Conservation (phyloP, 2,329 filamentous ascomycete genomes). For the Polytolypa hystricis region DNA sequence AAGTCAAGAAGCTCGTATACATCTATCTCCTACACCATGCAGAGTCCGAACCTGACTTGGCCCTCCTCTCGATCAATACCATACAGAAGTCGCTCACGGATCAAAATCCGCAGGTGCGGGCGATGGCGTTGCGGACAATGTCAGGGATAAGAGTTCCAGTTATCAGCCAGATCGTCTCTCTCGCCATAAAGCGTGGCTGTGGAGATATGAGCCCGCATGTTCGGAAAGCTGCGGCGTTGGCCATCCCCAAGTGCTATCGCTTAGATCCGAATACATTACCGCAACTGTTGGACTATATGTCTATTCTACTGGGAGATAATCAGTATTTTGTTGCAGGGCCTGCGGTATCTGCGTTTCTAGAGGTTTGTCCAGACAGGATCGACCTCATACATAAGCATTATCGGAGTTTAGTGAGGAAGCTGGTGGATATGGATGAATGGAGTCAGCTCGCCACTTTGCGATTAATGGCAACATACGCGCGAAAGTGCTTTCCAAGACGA, state of each 20-base stretch:
- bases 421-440: constrained; percentile 99
- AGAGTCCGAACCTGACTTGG: constrained; percentile 89
- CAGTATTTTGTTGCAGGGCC: constrained; percentile 96
- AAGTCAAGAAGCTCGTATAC: constrained; percentile 97
- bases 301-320: constrained; percentile 69
- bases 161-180: constrained; percentile 91
- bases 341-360: constrained; percentile 77
- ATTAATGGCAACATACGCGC: constrained; percentile 72
- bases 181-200: constrained; percentile 88
- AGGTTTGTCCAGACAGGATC: constrained; percentile 76
- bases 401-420: constrained; percentile 68
- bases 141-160: constrained; percentile 93
- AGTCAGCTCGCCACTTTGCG: constrained; percentile 74
- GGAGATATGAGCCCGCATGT: constrained; percentile 93
- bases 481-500: constrained; percentile 72
- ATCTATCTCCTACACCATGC: constrained; percentile 96
- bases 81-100: constrained; percentile 97
- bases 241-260: constrained; percentile 91
- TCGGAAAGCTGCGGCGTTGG: constrained; percentile 80
- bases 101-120: constrained; percentile 76
- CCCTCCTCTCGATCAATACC: constrained; percentile 92
- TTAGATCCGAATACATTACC: constrained; percentile 78
- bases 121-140: constrained; percentile 91
- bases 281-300: constrained; percentile 72
- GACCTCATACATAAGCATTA: constrained; percentile 90